A percentile compares a stretch with the other conserved stretches of the same genome.
phyloP scores from a whole-genome alignment of 2,329 filamentous ascomycete genomes.

The Aspergillus tamarii region DNA sequence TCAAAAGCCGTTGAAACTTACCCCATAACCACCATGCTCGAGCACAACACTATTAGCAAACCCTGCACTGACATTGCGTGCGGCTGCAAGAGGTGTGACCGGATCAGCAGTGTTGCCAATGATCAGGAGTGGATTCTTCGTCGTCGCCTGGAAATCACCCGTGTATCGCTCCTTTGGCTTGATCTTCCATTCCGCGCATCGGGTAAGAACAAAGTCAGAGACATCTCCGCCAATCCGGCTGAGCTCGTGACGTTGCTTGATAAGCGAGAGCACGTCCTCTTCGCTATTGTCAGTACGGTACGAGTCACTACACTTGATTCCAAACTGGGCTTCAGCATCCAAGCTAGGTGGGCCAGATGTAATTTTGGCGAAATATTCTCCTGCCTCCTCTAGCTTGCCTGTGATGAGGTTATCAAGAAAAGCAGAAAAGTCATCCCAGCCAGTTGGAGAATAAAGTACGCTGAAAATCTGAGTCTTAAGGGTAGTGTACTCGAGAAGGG shows the following conservation, averaged over 20 bases:
- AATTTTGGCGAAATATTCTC: neutral
- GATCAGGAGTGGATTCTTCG: slow-evolving; percentile 29
- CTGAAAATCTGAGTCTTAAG: neutral
- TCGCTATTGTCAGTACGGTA: neutral
- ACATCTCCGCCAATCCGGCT: slow-evolving; percentile 8
- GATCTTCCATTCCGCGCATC: slow-evolving; percentile 25
- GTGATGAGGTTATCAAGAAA: neutral
- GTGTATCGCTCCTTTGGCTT: slow-evolving; percentile 27
- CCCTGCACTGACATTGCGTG: slow-evolving; percentile 25
- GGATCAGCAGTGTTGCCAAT: slow-evolving; percentile 31
- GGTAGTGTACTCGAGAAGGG: neutral
- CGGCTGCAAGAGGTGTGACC: slow-evolving; percentile 27
- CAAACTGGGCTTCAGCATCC: neutral
- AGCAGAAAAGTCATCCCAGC: neutral
- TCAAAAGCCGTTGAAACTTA: neutral
- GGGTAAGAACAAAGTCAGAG: slow-evolving; percentile 8
- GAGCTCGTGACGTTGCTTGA: neutral
- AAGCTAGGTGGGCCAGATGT: neutral
- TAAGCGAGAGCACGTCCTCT: neutral
- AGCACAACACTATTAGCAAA: slow-evolving; percentile 31
- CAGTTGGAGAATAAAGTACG: neutral
- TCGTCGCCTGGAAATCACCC: slow-evolving; percentile 28
- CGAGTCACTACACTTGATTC: neutral
- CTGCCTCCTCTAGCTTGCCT: neutral
- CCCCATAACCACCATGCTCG: slow-evolving; percentile 26